Conservation (phyloP, 129 eudicot genomes). For the Oenanthe sinensis region DNA sequence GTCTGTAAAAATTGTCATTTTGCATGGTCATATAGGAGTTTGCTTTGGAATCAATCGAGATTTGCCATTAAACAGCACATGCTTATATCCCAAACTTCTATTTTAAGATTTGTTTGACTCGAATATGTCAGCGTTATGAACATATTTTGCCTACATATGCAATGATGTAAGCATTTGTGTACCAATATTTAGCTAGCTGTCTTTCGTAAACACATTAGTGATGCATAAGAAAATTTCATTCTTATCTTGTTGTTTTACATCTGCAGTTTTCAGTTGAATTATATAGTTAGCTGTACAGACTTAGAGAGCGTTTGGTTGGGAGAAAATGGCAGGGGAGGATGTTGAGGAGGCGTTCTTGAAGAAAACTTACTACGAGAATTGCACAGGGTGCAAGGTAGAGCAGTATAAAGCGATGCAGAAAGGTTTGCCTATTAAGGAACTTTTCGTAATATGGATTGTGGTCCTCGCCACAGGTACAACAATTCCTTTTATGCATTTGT, state of each 20-base stretch:
- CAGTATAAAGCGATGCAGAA: conserved; percentile 27
- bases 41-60: no score
- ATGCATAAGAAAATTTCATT: not conserved
- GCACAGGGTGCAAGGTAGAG: conserved; percentile 73
- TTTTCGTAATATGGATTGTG: conserved; percentile 53
- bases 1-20: no score
- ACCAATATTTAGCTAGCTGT: not conserved
- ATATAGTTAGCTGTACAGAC: not conserved
- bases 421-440: conserved; percentile 51
- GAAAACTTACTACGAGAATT: conserved; percentile 34
- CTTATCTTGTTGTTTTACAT: not conserved
- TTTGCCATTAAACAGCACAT: no score
- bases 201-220: not conserved
- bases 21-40: no score
- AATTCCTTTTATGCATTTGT: not conserved
- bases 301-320: not conserved
- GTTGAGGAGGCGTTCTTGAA: conserved; percentile 34
- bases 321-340: conserved; percentile 16
- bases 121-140: no score
- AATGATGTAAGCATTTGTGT: not conserved
- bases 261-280: not conserved
- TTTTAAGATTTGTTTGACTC: no score
- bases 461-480: conserved; percentile 47
- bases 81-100: no score
- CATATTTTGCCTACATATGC: not conserved